Conservation (phyloP, 2,329 filamentous ascomycete genomes). For the Xylariaceae sp. region DNA sequence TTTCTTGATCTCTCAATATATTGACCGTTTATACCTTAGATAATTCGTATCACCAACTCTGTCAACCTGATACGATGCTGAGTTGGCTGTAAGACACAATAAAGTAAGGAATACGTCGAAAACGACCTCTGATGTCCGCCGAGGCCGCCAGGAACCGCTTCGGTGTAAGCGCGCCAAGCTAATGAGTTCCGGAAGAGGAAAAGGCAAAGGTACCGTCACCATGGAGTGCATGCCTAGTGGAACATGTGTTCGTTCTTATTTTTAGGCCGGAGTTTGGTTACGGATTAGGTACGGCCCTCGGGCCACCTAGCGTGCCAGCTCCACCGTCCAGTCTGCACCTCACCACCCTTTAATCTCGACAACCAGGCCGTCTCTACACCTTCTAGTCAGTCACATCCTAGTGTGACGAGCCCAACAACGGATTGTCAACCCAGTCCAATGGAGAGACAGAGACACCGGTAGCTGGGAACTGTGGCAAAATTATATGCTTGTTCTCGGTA, state of each 20-base stretch:
- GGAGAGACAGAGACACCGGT: no score
- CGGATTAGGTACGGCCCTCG: background rate
- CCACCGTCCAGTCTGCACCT: background rate
- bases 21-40: no score
- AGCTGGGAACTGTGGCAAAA: no score
- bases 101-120: no score
- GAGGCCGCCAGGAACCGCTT: no score
- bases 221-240: background rate
- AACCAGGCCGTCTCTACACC: background rate
- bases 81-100: no score
- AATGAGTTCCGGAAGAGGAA: background rate
- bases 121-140: no score
- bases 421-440: no score
- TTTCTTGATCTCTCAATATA: no score
- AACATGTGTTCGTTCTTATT: background rate
- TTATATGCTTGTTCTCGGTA: no score
- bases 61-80: no score
- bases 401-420: background rate
- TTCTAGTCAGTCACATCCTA: background rate
- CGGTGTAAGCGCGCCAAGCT: background rate
- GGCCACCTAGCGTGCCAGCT: background rate
- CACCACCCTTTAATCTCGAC: background rate
- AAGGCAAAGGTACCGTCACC: background rate
- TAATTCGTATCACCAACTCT: no score
- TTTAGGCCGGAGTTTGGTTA: background rate